phyloP scores from a whole-genome alignment of 768 basidiomycete genomes.

The Xerocomus spinulosus region DNA sequence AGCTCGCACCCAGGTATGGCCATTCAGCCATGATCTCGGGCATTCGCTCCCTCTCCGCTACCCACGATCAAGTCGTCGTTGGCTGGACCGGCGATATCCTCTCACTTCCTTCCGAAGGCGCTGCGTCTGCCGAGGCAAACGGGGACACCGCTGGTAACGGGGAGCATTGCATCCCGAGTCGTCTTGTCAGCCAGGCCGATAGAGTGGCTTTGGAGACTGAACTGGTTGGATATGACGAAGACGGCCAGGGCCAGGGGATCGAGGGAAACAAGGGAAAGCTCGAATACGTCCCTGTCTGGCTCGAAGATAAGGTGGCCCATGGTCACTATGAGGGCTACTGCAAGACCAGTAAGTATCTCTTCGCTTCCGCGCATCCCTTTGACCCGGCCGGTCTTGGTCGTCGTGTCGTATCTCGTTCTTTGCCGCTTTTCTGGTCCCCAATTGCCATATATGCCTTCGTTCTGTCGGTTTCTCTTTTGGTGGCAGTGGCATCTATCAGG shows the following conservation, averaged over 20 bases:
- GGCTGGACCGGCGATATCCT: constrained; percentile 93
- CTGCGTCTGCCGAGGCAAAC: constrained; percentile 26
- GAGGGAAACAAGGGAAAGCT: constrained; percentile 46
- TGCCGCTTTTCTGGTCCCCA: constrained; percentile 2
- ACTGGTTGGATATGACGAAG: constrained; percentile 49
- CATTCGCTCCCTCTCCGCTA: constrained; percentile 75
- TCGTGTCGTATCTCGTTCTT: not conserved
- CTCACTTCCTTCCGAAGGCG: constrained; percentile 35
- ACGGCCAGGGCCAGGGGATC: constrained; percentile 45
- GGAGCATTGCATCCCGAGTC: constrained; percentile 42
- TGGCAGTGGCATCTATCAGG: not conserved
- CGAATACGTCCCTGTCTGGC: constrained; percentile 85
- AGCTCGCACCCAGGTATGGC: constrained; percentile 72
- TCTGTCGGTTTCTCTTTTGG: constrained; percentile 3
- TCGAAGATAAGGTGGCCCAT: constrained; percentile 84
- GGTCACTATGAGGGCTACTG: constrained; percentile 97
- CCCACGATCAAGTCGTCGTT: constrained; percentile 87
- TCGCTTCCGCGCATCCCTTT: not conserved
- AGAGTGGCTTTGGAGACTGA: constrained; percentile 61
- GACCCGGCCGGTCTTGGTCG: constrained; percentile 9
- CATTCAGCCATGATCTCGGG: constrained; percentile 96
- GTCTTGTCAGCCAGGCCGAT: constrained; percentile 56
- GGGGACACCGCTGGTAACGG: not conserved
- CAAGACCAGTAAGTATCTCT: constrained; percentile 75
- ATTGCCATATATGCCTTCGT: constrained; percentile 12